Conservation (phyloP, 106 monocot species). For the Dendrobium huoshanense region DNA sequence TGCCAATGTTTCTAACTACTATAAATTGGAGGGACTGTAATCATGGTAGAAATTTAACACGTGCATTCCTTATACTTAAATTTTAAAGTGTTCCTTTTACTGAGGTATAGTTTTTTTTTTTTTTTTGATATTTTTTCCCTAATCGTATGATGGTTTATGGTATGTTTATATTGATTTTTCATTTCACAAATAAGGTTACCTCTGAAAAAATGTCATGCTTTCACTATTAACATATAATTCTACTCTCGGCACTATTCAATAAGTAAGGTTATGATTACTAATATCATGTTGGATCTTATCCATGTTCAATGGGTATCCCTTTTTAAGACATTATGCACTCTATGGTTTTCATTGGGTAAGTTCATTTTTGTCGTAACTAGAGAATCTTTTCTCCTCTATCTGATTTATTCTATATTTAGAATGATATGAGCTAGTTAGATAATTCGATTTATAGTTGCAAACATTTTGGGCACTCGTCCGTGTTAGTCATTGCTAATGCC, state of each 20-base stretch:
- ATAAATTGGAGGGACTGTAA: background rate
- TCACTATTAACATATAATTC: background rate
- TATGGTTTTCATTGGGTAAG: background rate
- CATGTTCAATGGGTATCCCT: background rate
- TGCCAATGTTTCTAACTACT: background rate
- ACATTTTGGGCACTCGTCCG: background rate
- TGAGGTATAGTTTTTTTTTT: background rate
- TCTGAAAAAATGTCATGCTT: background rate
- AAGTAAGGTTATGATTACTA: background rate
- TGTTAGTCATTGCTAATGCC: background rate
- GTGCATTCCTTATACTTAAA: background rate
- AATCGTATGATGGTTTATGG: background rate
- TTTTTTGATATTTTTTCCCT: background rate
- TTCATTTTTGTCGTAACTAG: too few relatives aligned
- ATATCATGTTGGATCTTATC: background rate
- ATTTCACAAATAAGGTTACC: background rate
- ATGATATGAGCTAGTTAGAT: background rate
- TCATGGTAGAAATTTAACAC: background rate
- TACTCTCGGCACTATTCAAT: background rate
- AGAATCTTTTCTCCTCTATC: background rate
- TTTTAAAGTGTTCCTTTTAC: background rate
- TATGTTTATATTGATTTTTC: background rate
- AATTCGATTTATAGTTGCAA: background rate
- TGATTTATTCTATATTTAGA: background rate
- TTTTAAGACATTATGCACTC: background rate